These are phyloP conservation scores for Neonectria faginata DNA, from an alignment of 2,329 filamentous ascomycete species.

Conservation along the genomic window DNA sequence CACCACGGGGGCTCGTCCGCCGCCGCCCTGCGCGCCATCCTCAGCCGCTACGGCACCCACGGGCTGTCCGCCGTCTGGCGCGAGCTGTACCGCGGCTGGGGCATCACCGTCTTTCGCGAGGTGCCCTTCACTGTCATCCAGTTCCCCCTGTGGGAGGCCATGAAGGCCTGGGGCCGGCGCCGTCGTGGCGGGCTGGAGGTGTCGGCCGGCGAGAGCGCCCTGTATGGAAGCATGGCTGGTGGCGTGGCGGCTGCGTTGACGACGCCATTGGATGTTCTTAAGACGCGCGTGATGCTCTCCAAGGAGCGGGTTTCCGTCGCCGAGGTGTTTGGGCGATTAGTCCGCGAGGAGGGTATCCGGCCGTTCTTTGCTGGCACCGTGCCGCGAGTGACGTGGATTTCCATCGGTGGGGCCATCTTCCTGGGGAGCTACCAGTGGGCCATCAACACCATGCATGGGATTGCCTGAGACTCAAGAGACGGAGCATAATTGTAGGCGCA, in stretches of 20 bases:
- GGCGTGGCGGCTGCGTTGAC: constrained; percentile 88
- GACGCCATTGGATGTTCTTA: constrained; percentile 94
- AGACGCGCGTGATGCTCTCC: constrained; percentile 95
- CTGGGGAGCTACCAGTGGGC: constrained; percentile 93
- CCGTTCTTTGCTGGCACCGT: constrained; percentile 83
- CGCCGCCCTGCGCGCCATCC: constrained; percentile 76
- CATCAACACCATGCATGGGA: constrained; percentile 73
- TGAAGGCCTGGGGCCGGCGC: constrained; percentile 78
- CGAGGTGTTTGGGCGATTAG: constrained; percentile 72
- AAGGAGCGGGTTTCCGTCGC: constrained; percentile 71
- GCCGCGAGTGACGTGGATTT: constrained; percentile 93
- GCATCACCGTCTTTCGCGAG: constrained; percentile 93
- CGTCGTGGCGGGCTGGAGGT: constrained; percentile 60
- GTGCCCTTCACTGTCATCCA: constrained; percentile 98
- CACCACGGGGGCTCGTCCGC: constrained; percentile 79
- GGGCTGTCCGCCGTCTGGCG: constrained; percentile 73
- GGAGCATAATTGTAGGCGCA: constrained; percentile 12
- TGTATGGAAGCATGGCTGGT: constrained; percentile 87
- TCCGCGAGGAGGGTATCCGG: constrained; percentile 70
- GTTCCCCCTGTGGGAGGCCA: constrained; percentile 94
- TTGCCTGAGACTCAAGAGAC: constrained; percentile 25
- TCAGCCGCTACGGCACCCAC: constrained; percentile 58
- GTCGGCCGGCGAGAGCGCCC: constrained; percentile 80
- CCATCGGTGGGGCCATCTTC: constrained; percentile 93
- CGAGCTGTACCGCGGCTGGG: constrained; percentile 92